A percentile compares a stretch with the other conserved stretches of the same genome.
phyloP scores from a whole-genome alignment of 139 green algal genomes.

The Astrephomene gubernaculifera region DNA sequence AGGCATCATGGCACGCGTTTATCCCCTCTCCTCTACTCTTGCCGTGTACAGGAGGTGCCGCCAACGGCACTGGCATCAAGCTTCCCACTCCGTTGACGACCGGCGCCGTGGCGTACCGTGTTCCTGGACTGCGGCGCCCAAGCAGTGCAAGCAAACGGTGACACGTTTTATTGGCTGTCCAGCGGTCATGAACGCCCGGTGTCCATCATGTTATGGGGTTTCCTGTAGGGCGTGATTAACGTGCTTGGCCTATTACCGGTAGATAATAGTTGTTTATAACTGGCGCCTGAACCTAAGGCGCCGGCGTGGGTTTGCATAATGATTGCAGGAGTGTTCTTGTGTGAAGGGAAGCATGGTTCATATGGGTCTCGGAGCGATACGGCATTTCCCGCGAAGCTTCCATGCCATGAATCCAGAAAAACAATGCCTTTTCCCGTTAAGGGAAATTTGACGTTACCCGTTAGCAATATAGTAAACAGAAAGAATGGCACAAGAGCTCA shows the following conservation, averaged over 20 bases:
- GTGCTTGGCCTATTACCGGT: background rate
- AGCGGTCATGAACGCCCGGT: background rate
- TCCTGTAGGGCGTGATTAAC: background rate
- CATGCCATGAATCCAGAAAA: no score
- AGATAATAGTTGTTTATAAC: background rate
- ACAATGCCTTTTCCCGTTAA: background rate
- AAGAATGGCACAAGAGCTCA: slow-evolving; percentile 5
- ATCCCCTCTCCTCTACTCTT: background rate
- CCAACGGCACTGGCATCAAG: background rate
- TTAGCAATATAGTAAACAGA: background rate
- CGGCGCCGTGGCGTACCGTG: background rate
- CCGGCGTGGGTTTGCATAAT: no score
- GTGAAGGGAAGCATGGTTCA: no score
- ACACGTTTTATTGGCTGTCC: background rate
- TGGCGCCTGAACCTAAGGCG: background rate
- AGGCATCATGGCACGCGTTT: background rate
- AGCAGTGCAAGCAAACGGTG: background rate
- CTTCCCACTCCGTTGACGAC: no score
- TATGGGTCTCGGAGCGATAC: no score
- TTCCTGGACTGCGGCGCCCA: slow-evolving; percentile 15
- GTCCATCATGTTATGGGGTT: background rate
- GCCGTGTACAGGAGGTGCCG: background rate
- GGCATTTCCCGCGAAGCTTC: slow-evolving; percentile 18
- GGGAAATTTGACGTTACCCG: background rate
- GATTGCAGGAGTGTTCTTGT: no score